Base-by-base conservation (phyloP, 169 alveolate species). In the Cryptosporidium bovis region DNA sequence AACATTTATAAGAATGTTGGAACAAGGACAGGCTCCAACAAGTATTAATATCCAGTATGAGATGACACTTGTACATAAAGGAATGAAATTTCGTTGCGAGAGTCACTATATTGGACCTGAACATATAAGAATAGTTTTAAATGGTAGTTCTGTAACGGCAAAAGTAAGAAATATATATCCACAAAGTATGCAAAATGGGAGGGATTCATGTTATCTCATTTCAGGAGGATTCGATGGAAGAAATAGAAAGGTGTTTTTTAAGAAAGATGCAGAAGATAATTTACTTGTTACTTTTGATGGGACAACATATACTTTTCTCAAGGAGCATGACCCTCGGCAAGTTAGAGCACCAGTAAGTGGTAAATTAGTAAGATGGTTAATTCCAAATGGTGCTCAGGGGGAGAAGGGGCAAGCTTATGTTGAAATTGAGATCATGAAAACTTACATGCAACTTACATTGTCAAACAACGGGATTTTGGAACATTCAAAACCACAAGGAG, bases 361-460 rank as follows among this genome's bases (percentile, higher is more conserved):
- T 7, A 91, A 91, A 71, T 87, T 91, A n/a, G 92, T 91, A 2
- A 84, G 87, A 33, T 90, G 90, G 90, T 69, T 92, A 69, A 91
- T 83, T 34, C 91, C 82, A n/a, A 93, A 92, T 71, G 94, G 93
- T 40, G 90, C 82, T 18, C 64, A 64, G 33, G 93, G 91, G 15
- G 85, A 82, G 55, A 91, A 87, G 87, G 93, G 93, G 44, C 93
- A 91, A 44, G 93, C 94, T 48, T 93, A 84, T 55, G 93, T 90
- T 16, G 96, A 93, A 82, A 93, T 93, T 5, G 96, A 93, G 77
- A 94, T 94, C 20, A 93, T 93, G 96, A 93, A 93, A 90, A 93
- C 93, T 93, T 84, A 91, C 71, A 90, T 93, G 93, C 90, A 93
- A 4, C 89, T 93, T 62, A 87, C 91, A 20, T 87, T 93, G 40